Evolutionary conservation across 2,329 filamentous ascomycete species (phyloP).

Genomic region (Colletotrichum sp.): DNA sequence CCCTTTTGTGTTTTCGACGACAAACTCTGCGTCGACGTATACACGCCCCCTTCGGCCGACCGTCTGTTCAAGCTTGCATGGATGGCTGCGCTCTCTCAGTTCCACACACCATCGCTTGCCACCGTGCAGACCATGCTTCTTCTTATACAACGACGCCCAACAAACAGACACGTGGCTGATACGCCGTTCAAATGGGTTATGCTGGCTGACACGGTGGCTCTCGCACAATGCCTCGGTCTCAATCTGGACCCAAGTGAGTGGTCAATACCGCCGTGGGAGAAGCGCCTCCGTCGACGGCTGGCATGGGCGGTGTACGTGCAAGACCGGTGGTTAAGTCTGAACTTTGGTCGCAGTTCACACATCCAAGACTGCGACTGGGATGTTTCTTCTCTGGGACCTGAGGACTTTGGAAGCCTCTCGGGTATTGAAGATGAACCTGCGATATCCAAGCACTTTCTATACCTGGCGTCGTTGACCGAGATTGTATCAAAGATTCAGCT

Average conservation of each 20-base stretch:
- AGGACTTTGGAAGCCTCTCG: neutral
- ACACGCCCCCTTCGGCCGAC: constrained; percentile 2
- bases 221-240: neutral
- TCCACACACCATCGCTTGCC: constrained; percentile 3
- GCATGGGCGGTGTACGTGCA: constrained; percentile 8
- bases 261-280: constrained; percentile 8
- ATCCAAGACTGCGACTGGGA: constrained; percentile 14
- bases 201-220: constrained; percentile 5
- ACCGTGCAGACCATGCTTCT: constrained; percentile 9
- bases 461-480: neutral
- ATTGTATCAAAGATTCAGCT: constrained; percentile 10
- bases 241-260: neutral
- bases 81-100: neutral
- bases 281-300: neutral
- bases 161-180: constrained; percentile 9
- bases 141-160: constrained; percentile 8
- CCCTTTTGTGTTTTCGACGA: constrained; percentile 12
- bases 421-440: neutral
- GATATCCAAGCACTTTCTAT: neutral
- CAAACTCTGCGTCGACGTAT: neutral
- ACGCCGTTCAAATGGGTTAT: constrained; percentile 18
- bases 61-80: constrained; percentile 6
- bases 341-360: constrained; percentile 3
- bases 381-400: neutral
- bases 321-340: constrained; percentile 5